A percentile compares a stretch with the other conserved stretches of the same genome.
These are phyloP conservation scores for Kitagawia praeruptora DNA, from an alignment of 129 eudicot species.

Conservation along the genomic window DNA sequence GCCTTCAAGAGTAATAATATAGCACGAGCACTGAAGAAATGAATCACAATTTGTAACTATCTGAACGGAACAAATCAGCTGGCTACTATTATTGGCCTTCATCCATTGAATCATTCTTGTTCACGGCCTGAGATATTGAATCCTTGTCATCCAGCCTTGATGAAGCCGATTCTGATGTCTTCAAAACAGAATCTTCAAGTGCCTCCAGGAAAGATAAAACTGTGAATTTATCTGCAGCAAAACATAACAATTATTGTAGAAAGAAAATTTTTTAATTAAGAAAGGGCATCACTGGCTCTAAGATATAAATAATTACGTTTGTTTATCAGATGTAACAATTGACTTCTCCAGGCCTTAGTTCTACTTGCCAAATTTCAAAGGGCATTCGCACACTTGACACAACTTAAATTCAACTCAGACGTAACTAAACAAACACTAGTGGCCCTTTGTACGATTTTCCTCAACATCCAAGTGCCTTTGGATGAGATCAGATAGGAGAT, in stretches of 20 bases:
- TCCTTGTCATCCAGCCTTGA: conserved; percentile 15
- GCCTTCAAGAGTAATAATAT: neutral
- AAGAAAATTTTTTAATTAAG: neutral
- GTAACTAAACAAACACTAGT: neutral
- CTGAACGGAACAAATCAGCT: neutral
- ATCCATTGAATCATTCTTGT: conserved; percentile 63
- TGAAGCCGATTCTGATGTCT: conserved; percentile 28
- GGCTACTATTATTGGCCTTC: conserved; percentile 42
- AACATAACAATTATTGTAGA: neutral
- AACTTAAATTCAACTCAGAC: neutral
- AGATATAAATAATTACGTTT: neutral
- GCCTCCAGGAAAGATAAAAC: conserved; percentile 97
- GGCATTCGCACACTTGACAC: neutral
- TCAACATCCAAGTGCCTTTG: neutral
- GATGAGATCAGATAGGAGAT: neutral
- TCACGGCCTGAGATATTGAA: conserved; percentile 31
- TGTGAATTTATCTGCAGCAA: conserved; percentile 69
- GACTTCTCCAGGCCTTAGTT: neutral
- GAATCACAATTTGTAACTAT: neutral
- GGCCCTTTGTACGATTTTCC: neutral
- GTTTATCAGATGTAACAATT: neutral
- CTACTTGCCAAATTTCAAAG: neutral
- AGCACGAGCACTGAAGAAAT: neutral
- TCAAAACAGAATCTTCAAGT: conserved; percentile 82
- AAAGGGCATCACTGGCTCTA: neutral